Percentiles rank a stretch among this genome's conserved stretches.
These are phyloP conservation scores for Podosphaera aphanis DNA, from an alignment of 2,329 filamentous ascomycete species.

Conservation along the genomic window DNA sequence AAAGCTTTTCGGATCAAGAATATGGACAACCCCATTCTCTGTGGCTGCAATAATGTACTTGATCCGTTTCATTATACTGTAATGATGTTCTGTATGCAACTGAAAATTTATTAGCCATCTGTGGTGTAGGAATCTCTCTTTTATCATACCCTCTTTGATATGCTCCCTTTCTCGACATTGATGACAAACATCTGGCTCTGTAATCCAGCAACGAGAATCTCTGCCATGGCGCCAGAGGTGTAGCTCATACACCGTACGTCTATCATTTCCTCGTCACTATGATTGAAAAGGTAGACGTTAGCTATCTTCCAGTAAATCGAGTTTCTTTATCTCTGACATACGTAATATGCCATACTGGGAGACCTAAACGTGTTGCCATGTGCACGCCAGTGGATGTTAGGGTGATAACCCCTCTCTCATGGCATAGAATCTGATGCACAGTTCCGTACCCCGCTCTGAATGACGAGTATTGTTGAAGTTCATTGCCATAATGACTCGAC, in stretches of 20 bases:
- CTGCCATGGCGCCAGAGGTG: conserved; percentile 59
- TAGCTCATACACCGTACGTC: conserved; percentile 91
- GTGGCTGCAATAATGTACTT: conserved; percentile 86
- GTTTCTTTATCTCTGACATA: conserved; percentile 19
- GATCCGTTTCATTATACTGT: conserved; percentile 77
- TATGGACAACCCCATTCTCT: conserved; percentile 56
- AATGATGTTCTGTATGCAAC: conserved; percentile 50
- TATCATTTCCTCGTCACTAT: conserved; percentile 50
- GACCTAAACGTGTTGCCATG: conserved; percentile 61
- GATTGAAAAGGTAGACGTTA: conserved; percentile 7
- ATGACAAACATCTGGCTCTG: conserved; percentile 69
- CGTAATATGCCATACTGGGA: conserved; percentile 72
- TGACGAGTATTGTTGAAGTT: conserved; percentile 75
- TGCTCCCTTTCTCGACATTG: conserved; percentile 44
- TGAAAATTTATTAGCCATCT: conserved; percentile 17
- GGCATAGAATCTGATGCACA: conserved; percentile 73
- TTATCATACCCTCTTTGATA: conserved; percentile 36
- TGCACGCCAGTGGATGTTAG: conserved; percentile 66
- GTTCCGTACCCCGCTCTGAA: conserved; percentile 58
- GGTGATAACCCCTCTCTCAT: conserved; percentile 75
- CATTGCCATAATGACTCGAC: conserved; percentile 65
- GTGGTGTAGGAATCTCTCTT: conserved; percentile 2
- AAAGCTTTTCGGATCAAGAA: conserved; percentile 60
- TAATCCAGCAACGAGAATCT: conserved; percentile 69
- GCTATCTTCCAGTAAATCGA: not conserved